Evolutionary conservation across 768 basidiomycete genomes (phyloP).

Genomic region (Leccinum pellstonianum): DNA sequence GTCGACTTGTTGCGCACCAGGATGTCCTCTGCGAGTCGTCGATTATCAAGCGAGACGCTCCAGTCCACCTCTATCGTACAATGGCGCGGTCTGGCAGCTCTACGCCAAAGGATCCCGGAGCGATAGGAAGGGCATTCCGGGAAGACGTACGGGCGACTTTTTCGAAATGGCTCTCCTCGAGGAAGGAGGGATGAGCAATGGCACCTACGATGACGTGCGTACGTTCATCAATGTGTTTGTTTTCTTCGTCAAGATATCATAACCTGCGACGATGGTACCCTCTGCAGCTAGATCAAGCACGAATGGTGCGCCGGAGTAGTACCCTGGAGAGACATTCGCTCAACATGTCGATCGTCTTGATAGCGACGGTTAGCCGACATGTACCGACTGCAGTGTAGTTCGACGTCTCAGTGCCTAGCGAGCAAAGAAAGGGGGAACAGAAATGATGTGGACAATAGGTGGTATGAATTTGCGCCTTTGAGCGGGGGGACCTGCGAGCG

Average conservation of each 20-base stretch:
- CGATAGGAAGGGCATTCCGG: neutral
- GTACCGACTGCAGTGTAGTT: slow-evolving; percentile 45
- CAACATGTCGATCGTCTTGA: neutral
- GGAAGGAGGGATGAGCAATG: slow-evolving; percentile 50
- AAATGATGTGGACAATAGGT: neutral
- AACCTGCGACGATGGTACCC: slow-evolving; percentile 47
- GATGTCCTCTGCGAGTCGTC: too few species aligned
- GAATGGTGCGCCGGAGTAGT: slow-evolving; percentile 56
- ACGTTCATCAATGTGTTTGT: neutral
- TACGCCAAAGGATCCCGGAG: neutral
- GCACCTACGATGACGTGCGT: slow-evolving; percentile 33
- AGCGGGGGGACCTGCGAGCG: slow-evolving; percentile 38
- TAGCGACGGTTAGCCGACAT: slow-evolving; percentile 3
- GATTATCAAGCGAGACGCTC: too few species aligned
- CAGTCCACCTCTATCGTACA: too few species aligned
- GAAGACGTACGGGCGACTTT: slow-evolving; percentile 42
- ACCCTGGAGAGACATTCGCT: slow-evolving; percentile 35
- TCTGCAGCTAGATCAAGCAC: slow-evolving; percentile 44
- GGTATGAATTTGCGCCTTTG: neutral
- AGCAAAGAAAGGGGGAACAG: neutral
- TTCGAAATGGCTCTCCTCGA: slow-evolving; percentile 53
- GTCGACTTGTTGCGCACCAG: too few species aligned
- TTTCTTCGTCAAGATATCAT: neutral
- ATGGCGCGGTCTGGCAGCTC: neutral
- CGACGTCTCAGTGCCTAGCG: slow-evolving; percentile 31